Base-by-base conservation (phyloP, 495 filamentous ascomycete species). In the Clohesyomyces aquaticus region DNA sequence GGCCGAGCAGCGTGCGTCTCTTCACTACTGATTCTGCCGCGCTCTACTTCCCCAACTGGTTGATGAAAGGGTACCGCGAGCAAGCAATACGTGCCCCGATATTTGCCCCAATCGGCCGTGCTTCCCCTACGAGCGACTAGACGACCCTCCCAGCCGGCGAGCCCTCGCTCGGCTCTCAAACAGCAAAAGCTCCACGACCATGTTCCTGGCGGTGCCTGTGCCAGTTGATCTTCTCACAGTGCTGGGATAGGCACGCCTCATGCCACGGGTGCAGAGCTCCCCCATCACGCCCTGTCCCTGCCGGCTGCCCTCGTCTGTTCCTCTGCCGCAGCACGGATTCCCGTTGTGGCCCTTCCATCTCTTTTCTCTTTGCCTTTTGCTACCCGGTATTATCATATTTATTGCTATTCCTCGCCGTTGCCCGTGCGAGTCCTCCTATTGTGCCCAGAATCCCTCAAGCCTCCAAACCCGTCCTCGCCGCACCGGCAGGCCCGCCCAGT, bases 81-180 rank as follows among this genome's bases (percentile, higher is more conserved):
- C 32, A 38, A 14, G 32, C 32, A 38, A 38, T 38, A 38, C 32
- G 32, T 28, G n/a, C 50, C 12, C 49, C 12, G 42, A 62, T 38
- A 38, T 38, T 38, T 6, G 6, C 32, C 32, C 6, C 32, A 38
- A 6, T 21, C 23, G 57, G 26, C 45, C 27, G 19, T 52, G 42
- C 28, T 35, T 9, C 48, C 35, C 18, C 35, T 29, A 29, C 55
- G n/a, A 46, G 12, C 25, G 6, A 45, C 38, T 1, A 18, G 21
- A 10, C 38, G 14, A 12, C 26, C 4, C n/a, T 32, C 62, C 62
- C 62, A 25, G 38, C 62, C 19, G 4, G 21, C 51, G 10, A 32
- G 54, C 55, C 54, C 53, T 45, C 45, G 60, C 32, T 65, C 62
- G 62, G 62, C 62, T 65, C 62, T 65, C 62, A 65, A 65, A 65